A percentile compares a stretch with the other conserved stretches of the same genome.
phyloP scores from a whole-genome alignment of 2,329 filamentous ascomycete genomes.

The Didymellaceae sp. region DNA sequence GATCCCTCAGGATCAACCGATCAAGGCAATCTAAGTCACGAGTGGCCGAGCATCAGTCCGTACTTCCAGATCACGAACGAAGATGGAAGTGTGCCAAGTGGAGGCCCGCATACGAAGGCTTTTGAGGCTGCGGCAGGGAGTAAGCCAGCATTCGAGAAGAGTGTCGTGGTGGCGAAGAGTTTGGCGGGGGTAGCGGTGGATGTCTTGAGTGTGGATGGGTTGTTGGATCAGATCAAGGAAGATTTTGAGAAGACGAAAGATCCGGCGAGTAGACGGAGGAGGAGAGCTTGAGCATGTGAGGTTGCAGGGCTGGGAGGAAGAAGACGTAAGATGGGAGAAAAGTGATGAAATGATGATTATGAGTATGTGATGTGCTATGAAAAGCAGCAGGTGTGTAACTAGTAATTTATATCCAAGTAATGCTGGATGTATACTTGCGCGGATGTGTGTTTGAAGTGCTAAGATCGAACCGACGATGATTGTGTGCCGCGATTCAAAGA shows the following conservation, averaged over 20 bases:
- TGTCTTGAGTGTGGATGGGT: conserved; percentile 17
- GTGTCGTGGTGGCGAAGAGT: conserved; percentile 20
- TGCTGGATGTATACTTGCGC: no score
- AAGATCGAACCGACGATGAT: no score
- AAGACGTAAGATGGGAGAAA: no score
- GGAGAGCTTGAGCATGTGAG: background rate
- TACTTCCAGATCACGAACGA: conserved; percentile 24
- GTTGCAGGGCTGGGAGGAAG: no score
- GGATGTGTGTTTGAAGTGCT: no score
- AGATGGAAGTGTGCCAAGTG: conserved; percentile 16
- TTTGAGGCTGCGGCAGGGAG: conserved; percentile 24
- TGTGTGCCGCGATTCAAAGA: no score
- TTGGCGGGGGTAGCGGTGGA: conserved; percentile 21
- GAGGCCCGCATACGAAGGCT: conserved; percentile 21
- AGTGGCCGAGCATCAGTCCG: conserved; percentile 25
- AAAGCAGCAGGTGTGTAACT: no score
- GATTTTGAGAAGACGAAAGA: conserved; percentile 14
- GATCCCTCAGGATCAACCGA: conserved; percentile 20
- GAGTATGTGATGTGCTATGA: no score
- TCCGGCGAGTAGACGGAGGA: background rate
- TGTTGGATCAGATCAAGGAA: conserved; percentile 19
- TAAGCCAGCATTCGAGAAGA: conserved; percentile 21
- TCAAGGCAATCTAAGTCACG: conserved; percentile 26
- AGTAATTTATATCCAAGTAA: no score
- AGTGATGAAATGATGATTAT: no score